A percentile compares a stretch with the other conserved stretches of the same genome.
Conservation (phyloP, 1,139 yeast genomes). For the Pneumocystis murina region DNA sequence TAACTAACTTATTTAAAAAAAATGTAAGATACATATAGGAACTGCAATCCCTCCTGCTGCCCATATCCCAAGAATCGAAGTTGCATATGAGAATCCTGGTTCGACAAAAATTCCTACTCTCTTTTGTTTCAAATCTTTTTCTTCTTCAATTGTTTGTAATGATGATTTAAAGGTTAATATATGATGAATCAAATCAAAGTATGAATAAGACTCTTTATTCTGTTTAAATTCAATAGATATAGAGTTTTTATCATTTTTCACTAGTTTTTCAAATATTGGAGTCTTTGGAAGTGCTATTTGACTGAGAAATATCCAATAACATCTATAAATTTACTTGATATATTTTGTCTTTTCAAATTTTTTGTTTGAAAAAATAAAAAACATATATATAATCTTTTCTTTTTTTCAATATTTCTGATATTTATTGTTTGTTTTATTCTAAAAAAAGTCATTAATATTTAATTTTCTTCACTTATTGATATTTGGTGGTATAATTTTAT, state of each 20-base stretch:
- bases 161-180: not conserved
- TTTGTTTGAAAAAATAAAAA: not conserved
- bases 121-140: not conserved
- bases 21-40: slow-evolving; percentile 7
- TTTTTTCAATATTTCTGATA: not conserved
- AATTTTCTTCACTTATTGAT: not conserved
- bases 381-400: not conserved
- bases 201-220: not conserved
- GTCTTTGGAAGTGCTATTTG: not conserved
- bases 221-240: not conserved
- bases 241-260: not conserved
- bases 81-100: slow-evolving; percentile 6
- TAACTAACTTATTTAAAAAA: not conserved
- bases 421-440: not conserved
- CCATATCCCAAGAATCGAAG: slow-evolving; percentile 8
- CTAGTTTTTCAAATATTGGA: not conserved
- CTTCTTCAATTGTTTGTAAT: not conserved
- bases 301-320: not conserved
- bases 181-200: not conserved
- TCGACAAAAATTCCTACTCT: slow-evolving; percentile 7
- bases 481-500: not conserved
- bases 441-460: not conserved
- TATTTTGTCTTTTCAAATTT: not conserved
- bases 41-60: slow-evolving; percentile 12
- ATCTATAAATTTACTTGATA: not conserved